Evolutionary conservation across 305 asterid species (phyloP), one percentile per base, ranked within the genome.

Genomic region (Caryopteris hybrid): DNA sequence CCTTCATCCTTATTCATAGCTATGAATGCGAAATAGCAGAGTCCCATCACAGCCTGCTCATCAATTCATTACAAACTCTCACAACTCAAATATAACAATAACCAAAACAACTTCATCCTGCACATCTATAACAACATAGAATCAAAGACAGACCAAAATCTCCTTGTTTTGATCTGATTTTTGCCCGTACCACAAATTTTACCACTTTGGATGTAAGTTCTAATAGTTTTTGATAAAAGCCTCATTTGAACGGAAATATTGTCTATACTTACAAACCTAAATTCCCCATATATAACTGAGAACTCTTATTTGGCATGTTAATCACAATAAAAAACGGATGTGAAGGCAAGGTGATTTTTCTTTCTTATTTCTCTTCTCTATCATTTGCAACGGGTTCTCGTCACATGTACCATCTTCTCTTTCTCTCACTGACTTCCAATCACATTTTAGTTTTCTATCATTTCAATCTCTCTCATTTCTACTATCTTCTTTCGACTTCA

Each of bases 41-140:
- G 85, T 66, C 98, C 99, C 95, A 91, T 94, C 81, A 84, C 85
- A 0, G 98, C 96, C 98, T 94, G 88, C 66, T 64, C 43, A 39
- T 52, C 54, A 74, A 75, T n/a, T n/a, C n/a, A n/a, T 29, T 22
- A 17, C 3, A 45, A 69, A 68, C 48, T n/a, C 47, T 55, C 69
- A 66, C 11, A 14, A 14, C 18, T 48, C 10, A 18, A 39, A 54
- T 17, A 39, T 29, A 31, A 45, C 14, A 5, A 13, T 10, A 38
- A 38, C 27, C 23, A n/a, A n/a, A 46, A 66, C 41, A 52, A 9
- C 38, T 21, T 8, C 25, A 20, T 25, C 48, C 0, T 12, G 11
- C 4, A 64, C 41, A 39, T 31, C 13, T 14, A 31, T 8, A 29
- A 34, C 6, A 39, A 20, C 0, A 11, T 20, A 6, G 21, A 31